phyloP scores from a whole-genome alignment of 768 basidiomycete species.

The Lactifluus pinguis region DNA sequence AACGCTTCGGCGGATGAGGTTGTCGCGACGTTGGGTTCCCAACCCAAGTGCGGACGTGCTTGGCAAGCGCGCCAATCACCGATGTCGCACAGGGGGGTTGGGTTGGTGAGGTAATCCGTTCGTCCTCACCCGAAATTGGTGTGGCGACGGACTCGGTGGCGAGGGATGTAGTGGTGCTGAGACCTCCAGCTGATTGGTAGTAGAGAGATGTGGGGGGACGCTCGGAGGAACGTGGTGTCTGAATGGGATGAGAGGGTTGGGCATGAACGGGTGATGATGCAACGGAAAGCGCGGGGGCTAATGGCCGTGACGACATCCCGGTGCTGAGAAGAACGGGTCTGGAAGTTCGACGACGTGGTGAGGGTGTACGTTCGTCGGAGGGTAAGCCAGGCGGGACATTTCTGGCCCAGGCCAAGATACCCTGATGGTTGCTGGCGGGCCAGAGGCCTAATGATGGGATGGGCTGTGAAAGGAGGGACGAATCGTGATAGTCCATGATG shows the following conservation, averaged over 20 bases:
- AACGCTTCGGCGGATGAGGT: conserved; percentile 8
- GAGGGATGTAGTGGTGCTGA: conserved; percentile 18
- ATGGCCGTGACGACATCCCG: background rate
- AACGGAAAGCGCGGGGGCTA: conserved; percentile 18
- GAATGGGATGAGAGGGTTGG: conserved; percentile 17
- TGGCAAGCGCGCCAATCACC: conserved; percentile 16
- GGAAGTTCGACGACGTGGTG: background rate
- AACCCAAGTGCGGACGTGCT: conserved; percentile 20
- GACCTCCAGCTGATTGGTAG: conserved; percentile 10
- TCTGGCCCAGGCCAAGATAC: conserved; percentile 35
- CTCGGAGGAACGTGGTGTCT: conserved; percentile 17
- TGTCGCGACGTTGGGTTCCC: conserved; percentile 9
- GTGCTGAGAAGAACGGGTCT: conserved; percentile 6
- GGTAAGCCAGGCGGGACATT: conserved; percentile 3
- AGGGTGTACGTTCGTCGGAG: conserved; percentile 19
- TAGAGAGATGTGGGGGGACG: conserved; percentile 6
- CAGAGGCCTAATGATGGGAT: conserved; percentile 9
- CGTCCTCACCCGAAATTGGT: conserved; percentile 17
- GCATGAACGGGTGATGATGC: conserved; percentile 15
- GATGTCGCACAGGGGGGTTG: background rate
- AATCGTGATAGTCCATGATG: conserved; percentile 11
- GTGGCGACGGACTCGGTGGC: conserved; percentile 28
- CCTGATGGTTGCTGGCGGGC: conserved; percentile 31
- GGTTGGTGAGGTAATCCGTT: background rate
- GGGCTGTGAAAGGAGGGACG: background rate